Evolutionary conservation across 495 filamentous ascomycete species (phyloP).

Genomic region (Xylaria flabelliformis): DNA sequence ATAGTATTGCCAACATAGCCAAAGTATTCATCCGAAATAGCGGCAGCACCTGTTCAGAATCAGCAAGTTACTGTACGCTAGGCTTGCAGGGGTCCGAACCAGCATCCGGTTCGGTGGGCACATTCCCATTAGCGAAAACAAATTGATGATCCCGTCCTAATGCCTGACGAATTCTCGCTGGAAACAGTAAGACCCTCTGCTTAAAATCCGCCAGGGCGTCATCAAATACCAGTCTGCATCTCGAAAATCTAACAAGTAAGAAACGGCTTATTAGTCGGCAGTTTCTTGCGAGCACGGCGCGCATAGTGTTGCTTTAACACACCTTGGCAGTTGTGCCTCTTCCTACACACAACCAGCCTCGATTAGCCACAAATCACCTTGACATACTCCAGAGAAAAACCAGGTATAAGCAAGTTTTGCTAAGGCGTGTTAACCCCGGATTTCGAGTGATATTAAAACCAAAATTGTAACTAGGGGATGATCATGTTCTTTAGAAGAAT

Average conservation of each 20-base stretch:
- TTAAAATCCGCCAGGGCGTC: neutral
- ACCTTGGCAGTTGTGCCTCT: conserved; percentile 41
- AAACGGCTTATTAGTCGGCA: neutral
- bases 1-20: conserved; percentile 34
- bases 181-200: conserved; percentile 5
- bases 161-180: conserved; percentile 36
- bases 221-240: conserved; percentile 37
- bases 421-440: neutral
- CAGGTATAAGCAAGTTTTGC: neutral
- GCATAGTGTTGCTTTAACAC: conserved; percentile 1
- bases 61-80: conserved; percentile 9
- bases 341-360: neutral
- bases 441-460: neutral
- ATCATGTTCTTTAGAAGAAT: neutral
- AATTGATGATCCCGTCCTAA: conserved; percentile 39
- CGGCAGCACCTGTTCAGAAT: conserved; percentile 32
- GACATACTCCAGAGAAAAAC: neutral
- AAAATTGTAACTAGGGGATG: neutral
- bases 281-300: conserved; percentile 6
- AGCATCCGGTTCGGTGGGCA: conserved; percentile 34
- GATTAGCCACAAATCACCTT: neutral
- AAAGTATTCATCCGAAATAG: conserved; percentile 39
- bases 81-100: conserved; percentile 27
- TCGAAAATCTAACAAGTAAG: conserved; percentile 33
- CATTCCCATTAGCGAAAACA: conserved; percentile 37